A percentile compares a stretch with the other conserved stretches of the same genome.
Conservation (phyloP, 176 grass and related monocot species). For the Ensete glaucum region DNA sequence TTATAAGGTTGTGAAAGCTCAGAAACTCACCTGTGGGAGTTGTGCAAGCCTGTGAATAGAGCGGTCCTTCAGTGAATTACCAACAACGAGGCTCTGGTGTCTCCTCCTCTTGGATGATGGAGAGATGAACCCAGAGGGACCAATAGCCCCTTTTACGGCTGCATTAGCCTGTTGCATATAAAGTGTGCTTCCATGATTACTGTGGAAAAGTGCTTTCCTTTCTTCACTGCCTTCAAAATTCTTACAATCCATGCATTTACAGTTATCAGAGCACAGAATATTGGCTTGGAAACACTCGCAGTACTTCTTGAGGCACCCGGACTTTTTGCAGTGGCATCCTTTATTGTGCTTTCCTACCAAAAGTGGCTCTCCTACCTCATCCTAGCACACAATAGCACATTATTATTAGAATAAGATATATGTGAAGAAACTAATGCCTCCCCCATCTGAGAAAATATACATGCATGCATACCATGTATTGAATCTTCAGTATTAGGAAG, state of each 20-base stretch:
- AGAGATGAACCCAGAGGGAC: slow-evolving; percentile 22
- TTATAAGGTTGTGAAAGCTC: background rate
- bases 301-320: slow-evolving; percentile 42
- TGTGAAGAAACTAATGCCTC: background rate
- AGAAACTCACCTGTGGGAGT: slow-evolving; percentile 27
- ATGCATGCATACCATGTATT: too few species aligned
- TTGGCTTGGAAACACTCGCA: slow-evolving; percentile 38
- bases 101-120: slow-evolving; percentile 17
- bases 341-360: slow-evolving; percentile 30
- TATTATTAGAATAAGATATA: background rate
- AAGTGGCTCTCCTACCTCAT: slow-evolving; percentile 16
- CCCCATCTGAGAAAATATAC: too few species aligned
- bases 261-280: slow-evolving; percentile 42
- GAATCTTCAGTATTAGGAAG: too few species aligned
- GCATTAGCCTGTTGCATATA: slow-evolving; percentile 27
- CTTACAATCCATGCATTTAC: slow-evolving; percentile 35
- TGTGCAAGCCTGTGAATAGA: slow-evolving; percentile 14
- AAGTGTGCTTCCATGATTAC: slow-evolving; percentile 7
- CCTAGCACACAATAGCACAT: slow-evolving; percentile 10
- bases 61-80: slow-evolving; percentile 20
- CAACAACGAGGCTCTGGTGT: background rate
- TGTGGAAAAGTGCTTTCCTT: slow-evolving; percentile 24
- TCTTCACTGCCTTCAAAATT: slow-evolving; percentile 30
- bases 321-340: slow-evolving; percentile 38
- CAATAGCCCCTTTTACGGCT: slow-evolving; percentile 23